These are phyloP conservation scores for Jaapia argillacea DNA, from an alignment of 768 basidiomycete genomes.

Conservation along the genomic window DNA sequence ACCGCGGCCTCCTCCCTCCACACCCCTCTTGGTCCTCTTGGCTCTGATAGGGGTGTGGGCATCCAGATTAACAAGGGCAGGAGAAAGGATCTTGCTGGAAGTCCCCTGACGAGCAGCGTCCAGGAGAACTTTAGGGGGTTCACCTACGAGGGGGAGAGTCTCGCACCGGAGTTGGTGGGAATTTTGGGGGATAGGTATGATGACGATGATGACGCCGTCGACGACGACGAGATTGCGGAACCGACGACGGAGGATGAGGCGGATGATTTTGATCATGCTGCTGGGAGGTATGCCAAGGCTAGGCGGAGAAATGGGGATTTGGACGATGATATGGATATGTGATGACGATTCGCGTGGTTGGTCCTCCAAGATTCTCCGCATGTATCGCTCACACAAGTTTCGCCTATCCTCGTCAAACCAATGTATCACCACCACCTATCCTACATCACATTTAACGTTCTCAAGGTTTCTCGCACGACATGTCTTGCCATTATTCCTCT, in stretches of 20 bases:
- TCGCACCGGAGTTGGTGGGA: conserved; percentile 1
- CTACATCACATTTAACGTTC: too few relatives aligned
- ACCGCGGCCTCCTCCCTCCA: conserved; percentile 30
- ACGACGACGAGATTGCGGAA: conserved; percentile 38
- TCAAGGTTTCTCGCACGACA: too few relatives aligned
- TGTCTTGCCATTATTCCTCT: too few relatives aligned
- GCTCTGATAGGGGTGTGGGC: conserved; percentile 23
- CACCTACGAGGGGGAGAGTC: conserved; percentile 42
- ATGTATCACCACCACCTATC: too few relatives aligned
- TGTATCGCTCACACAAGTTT: too few relatives aligned
- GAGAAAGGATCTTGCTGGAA: conserved; percentile 33
- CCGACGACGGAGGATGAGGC: conserved; percentile 69
- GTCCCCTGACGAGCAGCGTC: conserved; percentile 81
- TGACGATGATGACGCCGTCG: conserved; percentile 33
- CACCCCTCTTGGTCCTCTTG: conserved; percentile 71
- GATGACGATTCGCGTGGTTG: too few relatives aligned
- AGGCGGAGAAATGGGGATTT: conserved; percentile 29
- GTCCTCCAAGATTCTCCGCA: too few relatives aligned
- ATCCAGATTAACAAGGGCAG: conserved; percentile 46
- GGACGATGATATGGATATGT: background rate
- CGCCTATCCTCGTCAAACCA: too few relatives aligned
- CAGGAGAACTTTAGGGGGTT: conserved; percentile 98
- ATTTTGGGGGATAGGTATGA: conserved; percentile 9
- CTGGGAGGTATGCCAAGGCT: conserved; percentile 60
- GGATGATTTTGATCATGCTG: conserved; percentile 51